Conservation (phyloP, 225 moss, liverwort and hornwort species). For the Sphagnum contortum region DNA sequence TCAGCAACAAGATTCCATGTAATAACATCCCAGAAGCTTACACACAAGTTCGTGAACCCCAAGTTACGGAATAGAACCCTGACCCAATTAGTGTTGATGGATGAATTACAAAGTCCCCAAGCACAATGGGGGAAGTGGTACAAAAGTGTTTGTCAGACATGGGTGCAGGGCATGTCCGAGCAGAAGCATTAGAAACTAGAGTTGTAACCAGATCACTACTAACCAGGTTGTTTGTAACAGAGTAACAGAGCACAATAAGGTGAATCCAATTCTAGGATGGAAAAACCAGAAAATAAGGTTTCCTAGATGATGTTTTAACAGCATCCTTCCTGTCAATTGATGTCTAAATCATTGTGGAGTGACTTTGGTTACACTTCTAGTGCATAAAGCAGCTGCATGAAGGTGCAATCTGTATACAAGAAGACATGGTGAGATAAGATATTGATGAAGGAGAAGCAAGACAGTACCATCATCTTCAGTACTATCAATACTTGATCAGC, state of each 20-base stretch:
- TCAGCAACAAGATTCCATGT: too few relatives aligned
- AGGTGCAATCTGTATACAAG: conserved; percentile 1
- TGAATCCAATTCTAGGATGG: not conserved
- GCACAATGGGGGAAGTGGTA: too few relatives aligned
- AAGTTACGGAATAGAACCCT: too few relatives aligned
- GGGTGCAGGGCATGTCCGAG: too few relatives aligned
- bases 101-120: too few relatives aligned
- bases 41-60: too few relatives aligned
- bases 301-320: not conserved
- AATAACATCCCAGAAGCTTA: too few relatives aligned
- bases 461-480: not conserved
- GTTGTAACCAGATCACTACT: conserved; percentile 7
- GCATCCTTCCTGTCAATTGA: not conserved
- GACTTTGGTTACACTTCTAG: conserved; percentile 12
- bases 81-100: too few relatives aligned
- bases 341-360: not conserved
- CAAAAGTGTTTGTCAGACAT: too few relatives aligned
- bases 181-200: conserved; percentile 4
- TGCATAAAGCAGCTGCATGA: not conserved
- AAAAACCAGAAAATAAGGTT: not conserved
- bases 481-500: not conserved
- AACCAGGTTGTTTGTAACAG: too few relatives aligned
- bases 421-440: not conserved
- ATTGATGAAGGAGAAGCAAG: conserved; percentile 1
- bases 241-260: not conserved